phyloP scores from a whole-genome alignment of 2,329 filamentous ascomycete species.

The Cladobotryum protrusum region DNA sequence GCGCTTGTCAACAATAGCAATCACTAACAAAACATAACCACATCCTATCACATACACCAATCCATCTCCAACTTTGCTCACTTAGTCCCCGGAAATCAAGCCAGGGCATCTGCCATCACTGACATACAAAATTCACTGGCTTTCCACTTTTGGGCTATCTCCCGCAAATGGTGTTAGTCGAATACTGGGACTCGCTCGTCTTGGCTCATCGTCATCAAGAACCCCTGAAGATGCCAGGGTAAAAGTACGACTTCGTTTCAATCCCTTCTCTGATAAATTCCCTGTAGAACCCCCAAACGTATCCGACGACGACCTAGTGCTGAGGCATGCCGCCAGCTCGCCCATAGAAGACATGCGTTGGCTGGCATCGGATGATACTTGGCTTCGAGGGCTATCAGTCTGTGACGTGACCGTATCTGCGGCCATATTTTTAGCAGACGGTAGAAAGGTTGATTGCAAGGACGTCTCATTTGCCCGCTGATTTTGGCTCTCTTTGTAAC shows the following conservation, averaged over 20 bases:
- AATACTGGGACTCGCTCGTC: constrained; percentile 22
- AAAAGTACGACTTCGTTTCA: constrained; percentile 41
- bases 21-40: too few species aligned
- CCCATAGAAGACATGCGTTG: constrained; percentile 10
- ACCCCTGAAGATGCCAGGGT: constrained; percentile 40
- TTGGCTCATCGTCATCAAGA: constrained; percentile 42
- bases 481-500: constrained; percentile 38
- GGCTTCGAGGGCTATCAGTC: constrained; percentile 12
- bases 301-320: constrained; percentile 9
- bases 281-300: not conserved
- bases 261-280: constrained; percentile 27
- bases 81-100: too few species aligned
- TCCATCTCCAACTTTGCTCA: too few species aligned
- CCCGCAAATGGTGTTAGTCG: constrained; percentile 17
- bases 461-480: constrained; percentile 11
- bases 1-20: too few species aligned
- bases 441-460: constrained; percentile 14
- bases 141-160: not conserved
- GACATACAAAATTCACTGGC: not conserved
- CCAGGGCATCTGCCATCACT: not conserved
- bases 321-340: constrained; percentile 5
- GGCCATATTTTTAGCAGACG: constrained; percentile 16
- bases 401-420: constrained; percentile 9
- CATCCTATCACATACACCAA: too few species aligned
- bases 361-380: constrained; percentile 6